Conservation (phyloP, 2,329 filamentous ascomycete species). For the Fusarium concolor region DNA sequence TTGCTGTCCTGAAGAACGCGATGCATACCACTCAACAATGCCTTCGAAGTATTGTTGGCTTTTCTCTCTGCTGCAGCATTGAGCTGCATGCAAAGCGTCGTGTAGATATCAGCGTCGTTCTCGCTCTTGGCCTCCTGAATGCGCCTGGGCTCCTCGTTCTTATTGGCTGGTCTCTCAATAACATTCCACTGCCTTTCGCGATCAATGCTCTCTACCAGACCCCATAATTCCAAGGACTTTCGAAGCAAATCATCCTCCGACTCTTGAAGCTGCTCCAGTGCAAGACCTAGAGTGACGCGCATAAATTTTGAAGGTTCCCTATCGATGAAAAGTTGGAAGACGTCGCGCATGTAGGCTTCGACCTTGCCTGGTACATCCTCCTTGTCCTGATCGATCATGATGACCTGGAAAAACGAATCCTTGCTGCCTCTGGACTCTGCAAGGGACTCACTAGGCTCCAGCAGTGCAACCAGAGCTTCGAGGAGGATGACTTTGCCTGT, state of each 20-base stretch:
- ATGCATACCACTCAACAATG: conserved; percentile 70
- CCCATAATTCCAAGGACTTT: conserved; percentile 72
- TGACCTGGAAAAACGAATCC: conserved; percentile 52
- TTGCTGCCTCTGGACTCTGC: conserved; percentile 51
- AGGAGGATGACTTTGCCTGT: conserved; percentile 58
- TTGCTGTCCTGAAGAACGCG: conserved; percentile 71
- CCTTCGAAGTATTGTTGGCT: conserved; percentile 68
- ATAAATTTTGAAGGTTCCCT: conserved; percentile 71
- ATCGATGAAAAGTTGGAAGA: conserved; percentile 67
- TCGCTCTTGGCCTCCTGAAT: conserved; percentile 63
- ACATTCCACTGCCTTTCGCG: conserved; percentile 72
- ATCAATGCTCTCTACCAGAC: conserved; percentile 73
- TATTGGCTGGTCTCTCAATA: conserved; percentile 58
- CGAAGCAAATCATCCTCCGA: conserved; percentile 66
- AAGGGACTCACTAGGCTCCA: conserved; percentile 53
- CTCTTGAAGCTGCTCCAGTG: conserved; percentile 58
- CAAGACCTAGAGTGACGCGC: conserved; percentile 67
- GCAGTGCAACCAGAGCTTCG: conserved; percentile 48
- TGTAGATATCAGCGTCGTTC: conserved; percentile 67
- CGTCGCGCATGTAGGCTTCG: conserved; percentile 70
- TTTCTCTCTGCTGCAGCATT: conserved; percentile 74
- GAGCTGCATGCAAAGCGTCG: conserved; percentile 72
- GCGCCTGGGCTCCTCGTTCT: conserved; percentile 56
- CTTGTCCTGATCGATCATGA: conserved; percentile 71
- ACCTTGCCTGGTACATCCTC: conserved; percentile 70